Evolutionary conservation across 176 grass and related monocot genomes (phyloP), one percentile per base, ranked within the genome.

Genomic region (Cenchrus fungigraminus): DNA sequence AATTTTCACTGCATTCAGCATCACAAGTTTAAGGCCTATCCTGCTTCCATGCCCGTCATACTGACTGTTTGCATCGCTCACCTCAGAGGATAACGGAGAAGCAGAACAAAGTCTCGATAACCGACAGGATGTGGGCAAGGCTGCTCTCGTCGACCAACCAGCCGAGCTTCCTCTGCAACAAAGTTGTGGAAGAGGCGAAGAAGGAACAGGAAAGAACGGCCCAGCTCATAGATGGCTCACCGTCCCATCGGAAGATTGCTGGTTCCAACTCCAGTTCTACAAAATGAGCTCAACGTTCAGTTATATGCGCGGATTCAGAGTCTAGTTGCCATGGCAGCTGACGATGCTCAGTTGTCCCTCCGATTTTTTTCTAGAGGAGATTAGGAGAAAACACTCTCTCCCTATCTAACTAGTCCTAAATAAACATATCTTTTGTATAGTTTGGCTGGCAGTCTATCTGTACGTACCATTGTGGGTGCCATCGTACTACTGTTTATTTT

Each of bases 41-140:
- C n/a, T 57, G 8, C 25, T 65, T 45, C 5, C 46, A 4, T 78
- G 25, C 20, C 29, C 19, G 51, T 9, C 2, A 1, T 58, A 31
- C 16, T 79, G 57, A 79, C 82, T 75, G 1, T 17, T 47, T 64
- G 20, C 71, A 54, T 29, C 28, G 28, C 17, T 68, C 29, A n/a
- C 31, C 56, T 5, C 93, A 98, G 93, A 92, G 87, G 74, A 92
- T 98, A 45, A 98, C 96, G 0, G 93, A 98, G 50, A 80, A 62
- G 81, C 89, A 91, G 88, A 94, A 95, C 83, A 92, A 88, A 81
- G 96, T 98, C 19, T 87, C 87, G 9, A 94, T 98, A 83, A 92
- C 96, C 5, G 96, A 98, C 49, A 91, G 96, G 58, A 98, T 98
- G 91, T 98, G 96, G 96, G 96, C 96, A n/a, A 89, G 96, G 50